Evolutionary conservation across 1,284 basidiomycete species (phyloP).

Genomic region (Apiotrichum domesticum): DNA sequence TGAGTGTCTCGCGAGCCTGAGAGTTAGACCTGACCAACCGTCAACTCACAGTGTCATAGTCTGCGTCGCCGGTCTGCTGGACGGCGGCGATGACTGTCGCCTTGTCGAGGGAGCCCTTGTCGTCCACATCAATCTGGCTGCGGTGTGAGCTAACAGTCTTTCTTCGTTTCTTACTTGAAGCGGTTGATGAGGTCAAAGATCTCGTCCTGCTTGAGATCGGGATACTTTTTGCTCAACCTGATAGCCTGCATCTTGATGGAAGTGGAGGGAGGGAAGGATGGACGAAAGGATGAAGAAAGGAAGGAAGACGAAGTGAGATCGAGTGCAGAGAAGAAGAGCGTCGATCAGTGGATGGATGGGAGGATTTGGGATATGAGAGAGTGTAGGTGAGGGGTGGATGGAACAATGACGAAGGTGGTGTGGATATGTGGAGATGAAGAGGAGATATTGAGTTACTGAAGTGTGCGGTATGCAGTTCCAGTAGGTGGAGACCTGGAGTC

Average conservation of each 20-base stretch:
- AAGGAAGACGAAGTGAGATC: too few relatives aligned
- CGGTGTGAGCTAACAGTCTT: too few relatives aligned
- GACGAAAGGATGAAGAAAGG: not conserved
- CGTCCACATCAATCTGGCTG: conserved; percentile 76
- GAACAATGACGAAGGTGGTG: too few relatives aligned
- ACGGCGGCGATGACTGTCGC: conserved; percentile 68
- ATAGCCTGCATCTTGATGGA: conserved; percentile 44
- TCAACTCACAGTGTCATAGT: conserved; percentile 80
- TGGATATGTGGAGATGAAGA: too few relatives aligned
- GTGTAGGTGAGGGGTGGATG: too few relatives aligned
- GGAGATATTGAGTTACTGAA: too few relatives aligned
- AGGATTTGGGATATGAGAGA: too few relatives aligned
- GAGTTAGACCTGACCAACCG: too few relatives aligned
- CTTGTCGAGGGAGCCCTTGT: conserved; percentile 79
- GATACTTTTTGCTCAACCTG: conserved; percentile 84
- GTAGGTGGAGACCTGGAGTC: too few relatives aligned
- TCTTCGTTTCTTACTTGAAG: conserved; percentile 63
- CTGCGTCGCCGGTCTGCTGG: conserved; percentile 66
- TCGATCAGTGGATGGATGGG: too few relatives aligned
- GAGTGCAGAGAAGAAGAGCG: too few relatives aligned
- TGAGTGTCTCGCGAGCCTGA: conserved; percentile 65
- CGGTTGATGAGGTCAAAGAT: conserved; percentile 86
- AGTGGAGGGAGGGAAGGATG: not conserved
- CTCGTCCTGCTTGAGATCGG: conserved; percentile 83
- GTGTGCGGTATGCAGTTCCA: too few relatives aligned